phyloP scores from a whole-genome alignment of 441 rosid genomes.

The Arabidopsis hybrid region DNA sequence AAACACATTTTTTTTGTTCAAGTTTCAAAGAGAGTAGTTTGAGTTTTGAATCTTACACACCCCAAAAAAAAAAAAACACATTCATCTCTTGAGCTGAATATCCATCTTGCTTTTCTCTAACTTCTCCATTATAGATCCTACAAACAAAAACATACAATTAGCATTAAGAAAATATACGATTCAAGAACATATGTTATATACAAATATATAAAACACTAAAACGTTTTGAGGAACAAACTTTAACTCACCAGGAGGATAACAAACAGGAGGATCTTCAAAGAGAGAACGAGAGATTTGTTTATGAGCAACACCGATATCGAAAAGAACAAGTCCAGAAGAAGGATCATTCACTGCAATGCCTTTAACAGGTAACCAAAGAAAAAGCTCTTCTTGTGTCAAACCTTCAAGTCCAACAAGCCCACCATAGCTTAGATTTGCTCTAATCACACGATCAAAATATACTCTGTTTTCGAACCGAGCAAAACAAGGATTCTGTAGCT shows the following conservation, averaged over 20 bases:
- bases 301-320: conserved; percentile 88
- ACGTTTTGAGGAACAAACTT: background rate
- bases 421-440: conserved; percentile 86
- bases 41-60: conserved; percentile 39
- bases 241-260: conserved; percentile 62
- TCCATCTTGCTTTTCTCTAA: conserved; percentile 62
- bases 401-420: conserved; percentile 86
- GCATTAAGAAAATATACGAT: background rate
- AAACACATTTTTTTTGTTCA: conserved; percentile 37
- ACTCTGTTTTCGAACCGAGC: conserved; percentile 81
- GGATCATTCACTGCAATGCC: conserved; percentile 80
- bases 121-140: conserved; percentile 47
- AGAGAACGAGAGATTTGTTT: conserved; percentile 87
- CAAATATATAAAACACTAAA: background rate
- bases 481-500: conserved; percentile 73
- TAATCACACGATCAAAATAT: conserved; percentile 71
- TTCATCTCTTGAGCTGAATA: conserved; percentile 59
- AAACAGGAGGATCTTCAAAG: conserved; percentile 89
- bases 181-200: background rate
- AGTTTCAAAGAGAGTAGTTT: conserved; percentile 29
- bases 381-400: conserved; percentile 84
- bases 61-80: conserved; percentile 19
- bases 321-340: conserved; percentile 80
- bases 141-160: conserved; percentile 16
- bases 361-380: conserved; percentile 88